Base-by-base conservation (phyloP, 176 grass and related monocot genomes). In the Hyparrhenia diplandra region DNA sequence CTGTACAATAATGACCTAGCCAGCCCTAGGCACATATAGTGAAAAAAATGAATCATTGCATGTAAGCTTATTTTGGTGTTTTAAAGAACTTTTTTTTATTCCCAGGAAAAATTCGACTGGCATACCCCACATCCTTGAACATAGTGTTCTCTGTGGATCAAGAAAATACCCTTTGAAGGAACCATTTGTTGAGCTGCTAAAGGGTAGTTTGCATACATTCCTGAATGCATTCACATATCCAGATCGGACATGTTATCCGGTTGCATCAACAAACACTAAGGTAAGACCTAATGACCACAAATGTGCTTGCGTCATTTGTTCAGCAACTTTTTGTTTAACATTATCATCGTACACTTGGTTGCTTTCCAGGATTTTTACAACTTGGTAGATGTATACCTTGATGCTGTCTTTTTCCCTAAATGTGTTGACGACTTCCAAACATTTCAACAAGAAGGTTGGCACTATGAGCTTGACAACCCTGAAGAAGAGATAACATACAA, bases 211-310 rank as follows among this genome's bases (percentile, higher is more conserved):
- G 76, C 86, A 99, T 67, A 99, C 96, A 83, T 99, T 99, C 88
- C 85, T 99, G 46, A 99, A 99, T 88, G 96, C 96, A 57, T 99
- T 99, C 63, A 99, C 96, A 76, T 99, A 99, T 91, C 96, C 96
- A 2, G 96, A 99, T 67, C 86, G 92, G 68, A 99, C 96, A 60
- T 99, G 96, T 76, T 99, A 99, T 90, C 96, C 92, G 81, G 96
- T 99, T 63, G 96, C 96, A 34, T 99, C 96, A 74, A 99, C 92
- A 82, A 99, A 99, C 84, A 83, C 88, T 57, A 99, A 99, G 90
- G 92, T 95, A 72, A 51, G 51, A 66, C n/a, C n/a, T n/a, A n/a
- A n/a, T n/a, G n/a, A n/a, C 23, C 39, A 67, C 36, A 66, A 4
- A 84, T 54, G 49, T 92, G 46, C 70, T 86, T 58, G 16, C 31